Base-by-base conservation (phyloP, 441 rosid species). In the Iberis amara region DNA sequence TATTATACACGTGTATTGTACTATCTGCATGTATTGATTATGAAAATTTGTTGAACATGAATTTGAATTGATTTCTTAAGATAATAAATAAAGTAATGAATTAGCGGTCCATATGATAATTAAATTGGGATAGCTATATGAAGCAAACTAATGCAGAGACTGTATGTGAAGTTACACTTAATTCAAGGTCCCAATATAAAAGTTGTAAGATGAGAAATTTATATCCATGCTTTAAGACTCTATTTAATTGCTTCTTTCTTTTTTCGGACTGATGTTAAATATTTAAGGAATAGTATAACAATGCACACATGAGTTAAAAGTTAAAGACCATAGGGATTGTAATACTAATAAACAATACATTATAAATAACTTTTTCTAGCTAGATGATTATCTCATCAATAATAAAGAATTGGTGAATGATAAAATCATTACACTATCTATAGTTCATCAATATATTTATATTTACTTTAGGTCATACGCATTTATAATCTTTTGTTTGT, bases 171-270 rank as follows among this genome's bases (percentile, higher is more conserved):
- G 39, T 38, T 47, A 48, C 62, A 66, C 71, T 66, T 66, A 26
- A 60, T 60, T 60, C 62, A 66, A 60, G 62, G 71, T 55, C 62
- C 71, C 66, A 48, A 60, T 48, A 55, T 60, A 54, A 66, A 54
- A 54, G 52, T 60, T 52, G 71, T 66, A 55, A 60, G 66, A 60
- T 66, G 66, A 26, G 47, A 42, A 66, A 47, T 47, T 60, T 66
- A 66, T 59, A 66, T 11, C 55, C 59, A 41, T 30, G 45, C 45
- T 56, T 52, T 59, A 65, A 45, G 14, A 52, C 52, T 30, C 45
- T 50, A 51, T 65, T 44, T 30, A 59, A 38, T 52, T 53, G 55
- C 35, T 45, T 39, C 11, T 38, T 30, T 47, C 47, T 12, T 10
- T 35, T 40, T 26, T 13, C 4, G 41, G 28, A 36, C 10, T 40